Conservation (phyloP, 768 basidiomycete genomes). For the Podaxis sp. region DNA sequence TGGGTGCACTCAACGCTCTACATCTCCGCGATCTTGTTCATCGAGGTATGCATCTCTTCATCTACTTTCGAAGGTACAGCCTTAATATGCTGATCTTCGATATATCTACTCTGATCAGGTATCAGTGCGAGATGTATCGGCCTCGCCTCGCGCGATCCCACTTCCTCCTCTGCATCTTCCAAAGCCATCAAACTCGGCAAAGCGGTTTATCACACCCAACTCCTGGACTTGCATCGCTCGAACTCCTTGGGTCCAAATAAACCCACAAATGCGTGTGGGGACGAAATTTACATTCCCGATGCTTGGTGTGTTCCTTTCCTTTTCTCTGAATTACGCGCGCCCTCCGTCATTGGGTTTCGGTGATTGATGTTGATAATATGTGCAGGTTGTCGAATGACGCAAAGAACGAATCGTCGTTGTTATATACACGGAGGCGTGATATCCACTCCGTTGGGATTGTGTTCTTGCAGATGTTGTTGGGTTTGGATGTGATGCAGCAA, state of each 20-base stretch:
- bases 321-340: not conserved
- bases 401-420: conserved; percentile 68
- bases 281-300: conserved; percentile 48
- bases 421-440: conserved; percentile 77
- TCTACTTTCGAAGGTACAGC: not conserved
- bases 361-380: not conserved
- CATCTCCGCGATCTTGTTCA: conserved; percentile 70
- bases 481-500: conserved; percentile 59
- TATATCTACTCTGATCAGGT: conserved; percentile 32
- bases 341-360: not conserved
- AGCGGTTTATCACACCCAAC: conserved; percentile 65
- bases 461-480: conserved; percentile 83
- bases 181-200: conserved; percentile 76
- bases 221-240: conserved; percentile 82
- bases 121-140: conserved; percentile 61
- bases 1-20: conserved; percentile 65
- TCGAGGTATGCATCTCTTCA: conserved; percentile 45
- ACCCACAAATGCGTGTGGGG: conserved; percentile 17
- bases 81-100: not conserved
- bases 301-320: conserved; percentile 26
- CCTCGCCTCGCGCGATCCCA: conserved; percentile 45
- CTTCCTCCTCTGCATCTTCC: conserved; percentile 36
- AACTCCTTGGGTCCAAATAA: conserved; percentile 63
- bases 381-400: conserved; percentile 75
- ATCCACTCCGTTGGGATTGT: conserved; percentile 81